These are phyloP conservation scores for Plasmodium cynomolgi DNA, from an alignment of 169 alveolate genomes.

Conservation along the genomic window DNA sequence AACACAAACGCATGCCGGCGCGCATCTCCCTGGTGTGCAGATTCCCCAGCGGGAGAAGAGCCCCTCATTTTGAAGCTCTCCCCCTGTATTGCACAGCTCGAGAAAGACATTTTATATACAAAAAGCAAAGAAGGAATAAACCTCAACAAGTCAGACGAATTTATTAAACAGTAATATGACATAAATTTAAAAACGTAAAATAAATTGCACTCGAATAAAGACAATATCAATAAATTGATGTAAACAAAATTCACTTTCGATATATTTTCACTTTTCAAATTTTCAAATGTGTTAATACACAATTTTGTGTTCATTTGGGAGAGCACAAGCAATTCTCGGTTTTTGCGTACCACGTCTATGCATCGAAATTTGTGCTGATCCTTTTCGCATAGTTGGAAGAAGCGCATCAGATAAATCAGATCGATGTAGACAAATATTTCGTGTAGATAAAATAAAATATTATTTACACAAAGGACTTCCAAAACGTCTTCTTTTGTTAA, in stretches of 20 bases:
- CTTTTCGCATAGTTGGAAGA: constrained; percentile 30
- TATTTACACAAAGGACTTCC: constrained; percentile 46
- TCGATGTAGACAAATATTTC: constrained; percentile 58
- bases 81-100: constrained; percentile 1
- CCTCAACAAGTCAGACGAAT: constrained; percentile 28
- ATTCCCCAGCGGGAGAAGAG: neutral
- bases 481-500: constrained; percentile 60
- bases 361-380: constrained; percentile 1
- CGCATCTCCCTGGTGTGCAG: neutral
- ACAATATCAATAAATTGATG: constrained; percentile 51
- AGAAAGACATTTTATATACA: constrained; percentile 35
- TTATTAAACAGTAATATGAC: constrained; percentile 63
- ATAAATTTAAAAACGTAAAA: constrained; percentile 74
- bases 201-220: constrained; percentile 62
- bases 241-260: constrained; percentile 68
- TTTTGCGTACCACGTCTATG: constrained; percentile 3
- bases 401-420: constrained; percentile 55
- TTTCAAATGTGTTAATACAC: constrained; percentile 63
- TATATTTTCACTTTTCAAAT: constrained; percentile 48
- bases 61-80: neutral
- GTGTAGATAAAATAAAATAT: constrained; percentile 63
- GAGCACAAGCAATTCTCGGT: constrained; percentile 10
- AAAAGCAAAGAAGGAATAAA: constrained; percentile 62
- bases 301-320: constrained; percentile 26
- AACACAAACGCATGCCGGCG: neutral